Evolutionary conservation across 2,329 filamentous ascomycete species (phyloP).

Genomic region (Colletotrichum truncatum): DNA sequence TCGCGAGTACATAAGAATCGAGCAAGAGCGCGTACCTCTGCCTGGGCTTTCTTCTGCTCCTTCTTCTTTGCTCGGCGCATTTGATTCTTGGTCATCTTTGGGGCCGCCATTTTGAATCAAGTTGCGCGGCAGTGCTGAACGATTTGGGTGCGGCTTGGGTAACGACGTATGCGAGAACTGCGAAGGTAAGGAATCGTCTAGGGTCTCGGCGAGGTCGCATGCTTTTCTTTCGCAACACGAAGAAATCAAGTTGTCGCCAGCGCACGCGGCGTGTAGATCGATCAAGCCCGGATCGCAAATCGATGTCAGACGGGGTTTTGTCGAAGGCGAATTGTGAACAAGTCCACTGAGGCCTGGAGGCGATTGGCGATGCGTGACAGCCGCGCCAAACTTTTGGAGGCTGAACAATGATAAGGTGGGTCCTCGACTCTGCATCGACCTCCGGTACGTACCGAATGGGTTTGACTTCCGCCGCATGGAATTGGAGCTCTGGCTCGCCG

Average conservation of each 20-base stretch:
- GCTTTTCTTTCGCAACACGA: constrained; percentile 18
- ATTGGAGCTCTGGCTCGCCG: neutral
- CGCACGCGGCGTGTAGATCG: neutral
- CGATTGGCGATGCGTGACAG: constrained; percentile 19
- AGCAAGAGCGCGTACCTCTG: constrained; percentile 54
- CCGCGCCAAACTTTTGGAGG: constrained; percentile 31
- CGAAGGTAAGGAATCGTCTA: constrained; percentile 45
- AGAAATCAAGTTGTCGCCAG: neutral
- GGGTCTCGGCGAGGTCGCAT: constrained; percentile 40
- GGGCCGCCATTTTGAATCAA: constrained; percentile 63
- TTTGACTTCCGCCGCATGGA: neutral
- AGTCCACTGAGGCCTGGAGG: constrained; percentile 11
- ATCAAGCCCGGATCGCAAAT: neutral
- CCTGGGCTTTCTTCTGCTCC: constrained; percentile 78
- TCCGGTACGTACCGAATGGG: neutral
- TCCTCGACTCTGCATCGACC: neutral
- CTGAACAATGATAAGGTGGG: constrained; percentile 23
- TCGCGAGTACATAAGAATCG: neutral
- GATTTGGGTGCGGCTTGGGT: constrained; percentile 38
- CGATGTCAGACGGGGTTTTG: neutral
- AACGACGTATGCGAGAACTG: constrained; percentile 46
- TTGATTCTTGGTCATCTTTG: constrained; percentile 93
- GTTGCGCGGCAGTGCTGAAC: constrained; percentile 24
- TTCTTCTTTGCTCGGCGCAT: constrained; percentile 94
- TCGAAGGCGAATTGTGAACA: neutral